phyloP scores from a whole-genome alignment of 1,139 yeast genomes.

The Lodderomyces parapsilosis region DNA sequence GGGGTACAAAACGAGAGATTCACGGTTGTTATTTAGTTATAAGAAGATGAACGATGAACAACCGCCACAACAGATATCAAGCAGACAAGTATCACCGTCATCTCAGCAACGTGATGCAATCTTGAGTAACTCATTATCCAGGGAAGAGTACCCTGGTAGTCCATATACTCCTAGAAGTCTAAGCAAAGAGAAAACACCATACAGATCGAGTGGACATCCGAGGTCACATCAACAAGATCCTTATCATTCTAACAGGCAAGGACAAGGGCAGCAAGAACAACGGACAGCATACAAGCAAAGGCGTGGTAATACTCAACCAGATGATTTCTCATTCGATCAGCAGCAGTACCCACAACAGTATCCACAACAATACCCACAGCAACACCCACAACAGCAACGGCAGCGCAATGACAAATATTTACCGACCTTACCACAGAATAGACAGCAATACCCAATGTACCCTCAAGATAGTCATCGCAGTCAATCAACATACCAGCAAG shows the following conservation, averaged over 20 bases:
- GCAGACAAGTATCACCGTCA: neutral
- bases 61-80: neutral
- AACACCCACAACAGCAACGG: conserved; percentile 5
- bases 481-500: conserved; percentile 6
- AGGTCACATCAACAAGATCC: neutral
- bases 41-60: conserved; percentile 16
- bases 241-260: neutral
- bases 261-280: neutral
- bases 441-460: neutral
- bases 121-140: neutral
- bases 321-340: neutral
- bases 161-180: conserved; percentile 4
- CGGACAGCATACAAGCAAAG: neutral
- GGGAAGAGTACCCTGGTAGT: neutral
- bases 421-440: neutral
- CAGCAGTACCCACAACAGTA: conserved; percentile 8
- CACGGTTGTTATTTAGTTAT: conserved; percentile 35
- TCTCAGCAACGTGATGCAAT: neutral
- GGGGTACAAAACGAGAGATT: conserved; percentile 21
- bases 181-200: conserved; percentile 1
- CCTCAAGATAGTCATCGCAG: neutral
- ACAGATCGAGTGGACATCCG: neutral
- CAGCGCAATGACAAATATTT: neutral
- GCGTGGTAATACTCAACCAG: neutral
- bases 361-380: conserved; percentile 6